Evolutionary conservation across 176 grass and related monocot genomes (phyloP).

Genomic region (Themeda triandra): DNA sequence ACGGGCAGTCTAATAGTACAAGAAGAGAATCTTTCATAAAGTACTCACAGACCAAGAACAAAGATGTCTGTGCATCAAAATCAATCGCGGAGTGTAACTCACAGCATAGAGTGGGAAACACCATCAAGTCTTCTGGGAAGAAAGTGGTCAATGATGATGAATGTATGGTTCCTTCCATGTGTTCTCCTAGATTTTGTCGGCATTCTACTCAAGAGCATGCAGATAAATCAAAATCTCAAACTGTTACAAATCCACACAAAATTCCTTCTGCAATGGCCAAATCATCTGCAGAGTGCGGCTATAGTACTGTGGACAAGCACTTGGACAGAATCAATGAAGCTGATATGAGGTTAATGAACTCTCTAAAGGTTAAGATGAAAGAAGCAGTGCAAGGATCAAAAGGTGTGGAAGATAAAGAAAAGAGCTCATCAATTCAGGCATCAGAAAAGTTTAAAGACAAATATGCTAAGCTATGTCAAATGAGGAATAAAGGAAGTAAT

Average conservation of each 20-base stretch:
- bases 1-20: slow-evolving; percentile 6
- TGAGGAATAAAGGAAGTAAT: not conserved
- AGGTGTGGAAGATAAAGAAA: slow-evolving; percentile 10
- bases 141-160: slow-evolving; percentile 31
- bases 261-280: not conserved
- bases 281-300: slow-evolving; percentile 24
- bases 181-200: not conserved
- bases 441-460: slow-evolving; percentile 7
- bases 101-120: not conserved
- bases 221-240: not conserved
- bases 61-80: not conserved
- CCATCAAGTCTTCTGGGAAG: slow-evolving; percentile 18
- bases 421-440: not conserved
- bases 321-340: slow-evolving; percentile 8
- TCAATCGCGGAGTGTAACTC: slow-evolving; percentile 2
- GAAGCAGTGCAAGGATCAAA: not conserved
- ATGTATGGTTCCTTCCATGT: slow-evolving; percentile 50
- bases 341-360: slow-evolving; percentile 12
- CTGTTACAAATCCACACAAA: slow-evolving; percentile 4
- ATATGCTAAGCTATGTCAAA: slow-evolving; percentile 14
- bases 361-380: not conserved
- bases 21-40: slow-evolving; percentile 30
- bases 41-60: slow-evolving; percentile 20
- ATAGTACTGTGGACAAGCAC: slow-evolving; percentile 4
- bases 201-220: not conserved